Evolutionary conservation across 495 filamentous ascomycete species (phyloP).

Genomic region (Penicillium simplicissimum): DNA sequence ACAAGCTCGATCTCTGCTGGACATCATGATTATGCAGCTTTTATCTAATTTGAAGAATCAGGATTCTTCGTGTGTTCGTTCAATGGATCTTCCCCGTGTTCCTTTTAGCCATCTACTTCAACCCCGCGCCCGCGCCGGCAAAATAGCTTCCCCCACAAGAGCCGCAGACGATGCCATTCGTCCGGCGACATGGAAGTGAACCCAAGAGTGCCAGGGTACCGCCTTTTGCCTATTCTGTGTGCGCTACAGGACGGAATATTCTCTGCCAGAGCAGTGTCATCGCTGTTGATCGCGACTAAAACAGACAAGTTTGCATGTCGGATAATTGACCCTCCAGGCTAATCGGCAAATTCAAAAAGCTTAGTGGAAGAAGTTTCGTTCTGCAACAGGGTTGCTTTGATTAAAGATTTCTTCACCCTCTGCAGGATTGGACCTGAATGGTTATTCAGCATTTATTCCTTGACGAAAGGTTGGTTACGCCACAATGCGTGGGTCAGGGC

Average conservation of each 20-base stretch:
- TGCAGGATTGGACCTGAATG: background rate
- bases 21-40: conserved; percentile 4
- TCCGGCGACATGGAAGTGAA: conserved; percentile 7
- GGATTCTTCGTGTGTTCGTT: background rate
- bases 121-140: conserved; percentile 26
- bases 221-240: background rate
- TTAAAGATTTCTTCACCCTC: background rate
- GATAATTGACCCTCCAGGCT: background rate
- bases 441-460: background rate
- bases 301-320: background rate
- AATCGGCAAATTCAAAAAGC: background rate
- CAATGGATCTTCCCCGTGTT: background rate
- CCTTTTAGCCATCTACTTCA: conserved; percentile 13
- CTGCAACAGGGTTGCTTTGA: background rate
- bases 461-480: background rate
- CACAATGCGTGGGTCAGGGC: background rate
- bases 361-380: background rate
- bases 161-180: conserved; percentile 7
- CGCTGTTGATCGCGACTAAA: background rate
- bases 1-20: background rate
- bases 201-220: background rate
- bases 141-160: conserved; percentile 8
- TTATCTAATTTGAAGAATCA: background rate
- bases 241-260: background rate
- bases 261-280: background rate